phyloP scores from a whole-genome alignment of 208 protist species.

The Crithidia acanthocephali region DNA sequence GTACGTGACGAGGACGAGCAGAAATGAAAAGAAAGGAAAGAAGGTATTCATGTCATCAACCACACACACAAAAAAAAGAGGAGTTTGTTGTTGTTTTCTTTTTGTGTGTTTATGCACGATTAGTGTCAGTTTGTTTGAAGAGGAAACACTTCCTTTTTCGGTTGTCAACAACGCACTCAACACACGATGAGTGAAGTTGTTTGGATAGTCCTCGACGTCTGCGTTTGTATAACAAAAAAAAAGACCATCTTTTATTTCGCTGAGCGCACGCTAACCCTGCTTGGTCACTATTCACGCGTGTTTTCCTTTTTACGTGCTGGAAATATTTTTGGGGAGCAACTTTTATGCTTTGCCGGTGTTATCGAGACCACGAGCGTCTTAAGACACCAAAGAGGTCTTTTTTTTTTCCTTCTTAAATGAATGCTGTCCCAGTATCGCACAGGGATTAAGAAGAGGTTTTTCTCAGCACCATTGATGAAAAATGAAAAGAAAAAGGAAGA shows the following conservation, averaged over 20 bases:
- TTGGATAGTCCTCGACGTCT: background rate
- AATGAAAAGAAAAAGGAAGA: background rate
- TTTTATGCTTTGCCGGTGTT: background rate
- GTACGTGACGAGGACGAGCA: background rate
- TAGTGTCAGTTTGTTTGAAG: background rate
- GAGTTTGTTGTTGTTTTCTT: slow-evolving; percentile 3
- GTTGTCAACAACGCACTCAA: background rate
- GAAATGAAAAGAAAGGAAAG: too few species aligned
- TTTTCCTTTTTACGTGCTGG: background rate
- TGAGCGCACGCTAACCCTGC: too few species aligned
- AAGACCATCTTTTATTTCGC: background rate
- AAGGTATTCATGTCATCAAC: too few species aligned
- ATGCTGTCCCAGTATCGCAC: too few species aligned
- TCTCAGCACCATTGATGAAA: background rate
- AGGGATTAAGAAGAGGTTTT: too few species aligned
- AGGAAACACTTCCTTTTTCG: slow-evolving; percentile 18
- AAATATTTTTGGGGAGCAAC: background rate
- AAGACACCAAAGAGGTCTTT: background rate
- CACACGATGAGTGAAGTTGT: slow-evolving; percentile 6
- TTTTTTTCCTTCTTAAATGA: too few species aligned
- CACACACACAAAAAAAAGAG: background rate
- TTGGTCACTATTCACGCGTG: too few species aligned
- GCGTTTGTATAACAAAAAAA: slow-evolving; percentile 8
- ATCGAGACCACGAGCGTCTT: background rate
- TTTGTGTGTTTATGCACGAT: background rate